Conservation (phyloP, 352 stramenopile genomes). For the Globisporangium paroecandrum region DNA sequence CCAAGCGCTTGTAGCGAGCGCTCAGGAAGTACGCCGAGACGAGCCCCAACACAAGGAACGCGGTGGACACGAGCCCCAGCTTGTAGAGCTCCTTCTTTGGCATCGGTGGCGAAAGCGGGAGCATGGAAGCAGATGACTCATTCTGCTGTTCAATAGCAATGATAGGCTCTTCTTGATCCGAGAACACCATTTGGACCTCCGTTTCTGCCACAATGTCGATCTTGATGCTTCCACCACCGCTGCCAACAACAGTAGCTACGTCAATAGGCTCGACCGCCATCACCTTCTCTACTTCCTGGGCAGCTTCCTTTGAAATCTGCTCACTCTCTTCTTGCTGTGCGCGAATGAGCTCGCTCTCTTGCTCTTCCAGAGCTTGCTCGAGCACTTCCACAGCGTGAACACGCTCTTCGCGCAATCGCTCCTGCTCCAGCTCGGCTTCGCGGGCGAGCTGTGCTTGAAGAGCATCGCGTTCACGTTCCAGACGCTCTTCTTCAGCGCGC, state of each 20-base stretch:
- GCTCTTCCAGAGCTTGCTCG: slow-evolving; percentile 2
- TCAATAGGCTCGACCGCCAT: not conserved
- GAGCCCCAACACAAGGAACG: slow-evolving; percentile 19
- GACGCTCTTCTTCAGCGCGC: slow-evolving; percentile 11
- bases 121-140: not conserved
- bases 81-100: slow-evolving; percentile 8
- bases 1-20: slow-evolving; percentile 19
- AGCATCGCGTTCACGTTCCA: slow-evolving; percentile 1
- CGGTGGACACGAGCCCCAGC: slow-evolving; percentile 3
- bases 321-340: slow-evolving; percentile 7
- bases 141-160: not conserved
- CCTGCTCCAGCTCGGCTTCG: slow-evolving; percentile 6
- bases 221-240: not conserved
- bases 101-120: not conserved
- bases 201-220: slow-evolving; percentile 1
- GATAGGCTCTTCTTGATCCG: not conserved
- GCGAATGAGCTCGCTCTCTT: slow-evolving; percentile 1
- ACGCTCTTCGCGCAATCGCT: slow-evolving; percentile 11
- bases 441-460: slow-evolving; percentile 4
- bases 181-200: slow-evolving; percentile 1
- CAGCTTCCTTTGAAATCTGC: not conserved
- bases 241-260: not conserved
- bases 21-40: slow-evolving; percentile 28
- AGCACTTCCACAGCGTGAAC: slow-evolving; percentile 3
- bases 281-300: not conserved